Evolutionary conservation across 148 eudicot species (phyloP).

Genomic region (Nepenthes gracilis): DNA sequence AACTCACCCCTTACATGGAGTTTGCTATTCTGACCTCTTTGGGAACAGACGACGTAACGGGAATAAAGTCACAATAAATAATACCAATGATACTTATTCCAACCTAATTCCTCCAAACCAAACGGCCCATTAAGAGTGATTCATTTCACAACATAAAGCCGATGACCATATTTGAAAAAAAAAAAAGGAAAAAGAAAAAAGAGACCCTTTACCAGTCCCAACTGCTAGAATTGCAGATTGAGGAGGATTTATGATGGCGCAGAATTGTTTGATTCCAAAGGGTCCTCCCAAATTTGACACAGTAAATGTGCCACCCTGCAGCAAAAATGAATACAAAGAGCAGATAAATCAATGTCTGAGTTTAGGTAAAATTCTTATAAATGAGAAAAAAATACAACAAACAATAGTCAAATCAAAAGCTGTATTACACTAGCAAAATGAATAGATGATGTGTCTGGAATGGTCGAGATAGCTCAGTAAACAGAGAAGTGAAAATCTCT

Average conservation of each 20-base stretch:
- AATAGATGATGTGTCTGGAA: too few species aligned
- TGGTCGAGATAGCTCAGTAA: too few species aligned
- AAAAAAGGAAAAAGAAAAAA: not conserved
- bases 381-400: not conserved
- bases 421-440: too few species aligned
- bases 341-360: not conserved
- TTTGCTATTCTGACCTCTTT: too few species aligned
- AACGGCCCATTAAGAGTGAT: not conserved
- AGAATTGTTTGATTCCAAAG: conserved; percentile 91
- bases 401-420: too few species aligned
- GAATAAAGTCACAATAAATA: too few species aligned
- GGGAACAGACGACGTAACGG: too few species aligned
- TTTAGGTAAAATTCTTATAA: not conserved
- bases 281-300: conserved; percentile 96
- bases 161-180: too few species aligned
- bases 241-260: conserved; percentile 97
- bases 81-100: too few species aligned
- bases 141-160: not conserved
- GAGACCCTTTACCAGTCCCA: conserved; percentile 56
- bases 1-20: too few species aligned
- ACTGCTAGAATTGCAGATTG: conserved; percentile 92
- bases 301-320: conserved; percentile 44
- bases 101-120: too few species aligned
- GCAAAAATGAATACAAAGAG: not conserved
- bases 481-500: too few species aligned